These are phyloP conservation scores for Cichorium intybus DNA, from an alignment of 140 eudicot species.

Conservation along the genomic window DNA sequence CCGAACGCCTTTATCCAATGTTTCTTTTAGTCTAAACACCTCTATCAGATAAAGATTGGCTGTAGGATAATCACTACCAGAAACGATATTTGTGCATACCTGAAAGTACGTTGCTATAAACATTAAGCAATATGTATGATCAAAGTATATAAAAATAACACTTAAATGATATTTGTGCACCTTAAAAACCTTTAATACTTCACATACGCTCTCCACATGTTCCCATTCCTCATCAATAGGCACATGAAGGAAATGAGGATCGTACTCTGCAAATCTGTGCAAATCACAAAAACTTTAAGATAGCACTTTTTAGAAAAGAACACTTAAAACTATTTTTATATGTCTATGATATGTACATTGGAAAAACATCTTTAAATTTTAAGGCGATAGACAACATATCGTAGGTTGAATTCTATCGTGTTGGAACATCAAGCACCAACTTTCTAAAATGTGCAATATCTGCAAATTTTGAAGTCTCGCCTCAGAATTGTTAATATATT, in stretches of 20 bases:
- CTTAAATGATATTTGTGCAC: not conserved
- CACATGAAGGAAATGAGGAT: not conserved
- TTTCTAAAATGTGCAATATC: conserved; percentile 1
- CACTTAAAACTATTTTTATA: not conserved
- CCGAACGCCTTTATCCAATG: not conserved
- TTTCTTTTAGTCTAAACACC: conserved; percentile 9
- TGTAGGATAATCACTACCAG: conserved; percentile 1
- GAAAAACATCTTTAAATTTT: conserved; percentile 3
- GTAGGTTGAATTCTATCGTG: conserved; percentile 4
- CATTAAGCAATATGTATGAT: not conserved
- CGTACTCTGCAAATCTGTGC: conserved; percentile 5
- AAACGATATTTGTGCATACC: not conserved
- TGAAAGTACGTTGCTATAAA: not conserved
- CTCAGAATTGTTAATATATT: conserved; percentile 3
- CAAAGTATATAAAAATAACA: not conserved
- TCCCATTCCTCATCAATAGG: not conserved
- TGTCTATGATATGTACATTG: not conserved
- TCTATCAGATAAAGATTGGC: conserved; percentile 2
- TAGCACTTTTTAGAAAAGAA: not conserved
- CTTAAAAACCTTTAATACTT: conserved; percentile 1
- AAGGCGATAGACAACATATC: conserved; percentile 1
- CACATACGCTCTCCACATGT: not conserved
- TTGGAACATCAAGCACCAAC: conserved; percentile 9
- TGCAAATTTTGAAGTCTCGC: not conserved
- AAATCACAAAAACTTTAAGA: not conserved